These are phyloP conservation scores for Vaccinium darrowii DNA, from an alignment of 148 eudicot species.

Conservation along the genomic window DNA sequence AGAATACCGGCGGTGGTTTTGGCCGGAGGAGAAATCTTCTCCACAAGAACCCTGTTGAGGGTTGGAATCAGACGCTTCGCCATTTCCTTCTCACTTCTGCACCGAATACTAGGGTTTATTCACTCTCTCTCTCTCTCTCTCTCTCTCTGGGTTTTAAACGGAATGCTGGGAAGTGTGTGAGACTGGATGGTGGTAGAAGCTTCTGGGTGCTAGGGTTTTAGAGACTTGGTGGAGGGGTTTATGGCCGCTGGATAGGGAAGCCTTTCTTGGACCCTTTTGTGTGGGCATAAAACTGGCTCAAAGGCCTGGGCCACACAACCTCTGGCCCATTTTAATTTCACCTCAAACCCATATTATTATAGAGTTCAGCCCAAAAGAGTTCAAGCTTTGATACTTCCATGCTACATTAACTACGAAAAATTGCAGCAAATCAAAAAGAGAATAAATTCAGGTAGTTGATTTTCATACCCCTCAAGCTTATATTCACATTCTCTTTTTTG, in stretches of 20 bases:
- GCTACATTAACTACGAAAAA: too few species aligned
- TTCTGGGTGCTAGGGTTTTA: constrained; percentile 30
- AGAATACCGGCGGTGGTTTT: constrained; percentile 54
- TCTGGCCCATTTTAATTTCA: not conserved
- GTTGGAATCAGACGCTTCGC: constrained; percentile 56
- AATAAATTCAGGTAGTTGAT: too few species aligned
- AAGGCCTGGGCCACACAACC: not conserved
- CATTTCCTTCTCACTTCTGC: constrained; percentile 18
- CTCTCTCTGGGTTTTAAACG: not conserved
- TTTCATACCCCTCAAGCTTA: too few species aligned
- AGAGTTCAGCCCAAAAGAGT: too few species aligned
- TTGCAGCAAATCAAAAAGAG: too few species aligned
- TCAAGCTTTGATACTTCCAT: too few species aligned
- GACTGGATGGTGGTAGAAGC: constrained; percentile 18
- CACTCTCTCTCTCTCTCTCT: not conserved
- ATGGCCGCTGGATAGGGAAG: not conserved
- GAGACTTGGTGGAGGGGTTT: not conserved
- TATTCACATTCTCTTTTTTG: too few species aligned
- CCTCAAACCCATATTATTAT: not conserved
- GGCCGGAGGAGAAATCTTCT: constrained; percentile 50
- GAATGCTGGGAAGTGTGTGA: not conserved
- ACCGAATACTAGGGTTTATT: not conserved
- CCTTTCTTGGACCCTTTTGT: not conserved
- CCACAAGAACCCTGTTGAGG: constrained; percentile 53
- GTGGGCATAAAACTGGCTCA: not conserved